Base-by-base conservation (phyloP, 1,284 basidiomycete species). In the Microbotryum silenes-acaulis region DNA sequence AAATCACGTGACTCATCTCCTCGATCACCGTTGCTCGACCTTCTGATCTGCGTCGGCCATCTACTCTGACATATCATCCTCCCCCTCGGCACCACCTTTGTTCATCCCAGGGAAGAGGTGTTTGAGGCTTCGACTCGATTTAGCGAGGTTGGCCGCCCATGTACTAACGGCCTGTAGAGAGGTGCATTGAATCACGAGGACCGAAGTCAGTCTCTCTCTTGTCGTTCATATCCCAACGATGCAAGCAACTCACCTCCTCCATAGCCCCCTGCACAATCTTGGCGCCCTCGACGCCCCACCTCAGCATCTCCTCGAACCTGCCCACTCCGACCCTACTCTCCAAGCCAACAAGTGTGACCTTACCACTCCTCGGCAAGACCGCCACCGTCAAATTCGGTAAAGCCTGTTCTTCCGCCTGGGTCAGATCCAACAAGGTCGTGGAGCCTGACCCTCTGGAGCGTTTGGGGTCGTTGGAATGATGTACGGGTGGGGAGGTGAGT, bases 261-360 rank as follows among this genome's bases (percentile, higher is more conserved):
- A 69, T 69, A 7, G 65, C 67, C 5, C 49, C 57, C 31, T 91
- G 89, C 56, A 98, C 78, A 20, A 91, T 85, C 60, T 80, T 80
- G 14, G 86, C 84, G 8, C 87, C 91, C 61, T 91, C 85, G 31
- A 85, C 81, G 1, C 86, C 91, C 50, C 94, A 75, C 65, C 79
- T 78, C 67, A 97, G 84, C 72, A 97, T 85, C 73, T 93, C 89
- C 73, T 89, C 88, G 72, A 97, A 94, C 50, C 90, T 81, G 72
- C 94, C 91, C 16, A 93, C 86, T 72, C 92, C 91, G 63, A 98
- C 75, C n/a, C 93, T 80, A 16, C 91, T 96, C 77, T 97, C 94
- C 83, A 97, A 87, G 63, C 87, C 87, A 63, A 92, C 86, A 25
- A 97, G 80, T 6, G 90, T 89, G 51, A 97, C 84, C 69, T 86